Evolutionary conservation across 1,284 basidiomycete genomes (phyloP).

Genomic region (Puccinia hordei): DNA sequence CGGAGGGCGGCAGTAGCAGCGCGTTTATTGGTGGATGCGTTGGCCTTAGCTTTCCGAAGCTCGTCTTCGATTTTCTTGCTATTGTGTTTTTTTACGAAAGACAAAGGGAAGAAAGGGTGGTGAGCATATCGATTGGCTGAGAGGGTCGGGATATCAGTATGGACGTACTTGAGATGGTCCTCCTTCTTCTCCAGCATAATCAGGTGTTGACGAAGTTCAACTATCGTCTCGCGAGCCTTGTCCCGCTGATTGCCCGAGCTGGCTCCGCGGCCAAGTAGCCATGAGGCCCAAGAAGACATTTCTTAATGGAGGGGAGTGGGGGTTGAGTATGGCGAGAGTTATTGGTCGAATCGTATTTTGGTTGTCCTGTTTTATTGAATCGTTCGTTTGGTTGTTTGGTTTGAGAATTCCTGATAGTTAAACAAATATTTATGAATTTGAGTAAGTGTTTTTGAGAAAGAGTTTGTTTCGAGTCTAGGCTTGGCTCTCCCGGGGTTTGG

Average conservation of each 20-base stretch:
- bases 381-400: not conserved
- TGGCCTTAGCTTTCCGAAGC: constrained; percentile 83
- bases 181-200: constrained; percentile 99
- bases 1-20: constrained; percentile 85
- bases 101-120: not conserved
- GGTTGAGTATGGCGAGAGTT: not conserved
- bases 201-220: constrained; percentile 61
- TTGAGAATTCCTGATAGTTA: too few relatives aligned
- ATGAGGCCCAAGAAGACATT: constrained; percentile 59
- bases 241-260: constrained; percentile 57
- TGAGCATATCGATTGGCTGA: not conserved
- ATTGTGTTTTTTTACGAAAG: not conserved
- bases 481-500: too few relatives aligned
- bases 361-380: not conserved
- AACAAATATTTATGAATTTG: too few relatives aligned
- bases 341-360: too few relatives aligned
- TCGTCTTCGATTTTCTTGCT: constrained; percentile 95
- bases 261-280: constrained; percentile 58
- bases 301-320: not conserved
- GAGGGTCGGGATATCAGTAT: not conserved
- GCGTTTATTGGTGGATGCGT: constrained; percentile 90
- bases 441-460: too few relatives aligned
- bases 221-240: constrained; percentile 61
- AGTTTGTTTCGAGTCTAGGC: too few relatives aligned
- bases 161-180: constrained; percentile 72